Evolutionary conservation across 352 stramenopile species (phyloP), one percentile per base, ranked within the genome.

Genomic region (Pilasporangium apinafurcum): DNA sequence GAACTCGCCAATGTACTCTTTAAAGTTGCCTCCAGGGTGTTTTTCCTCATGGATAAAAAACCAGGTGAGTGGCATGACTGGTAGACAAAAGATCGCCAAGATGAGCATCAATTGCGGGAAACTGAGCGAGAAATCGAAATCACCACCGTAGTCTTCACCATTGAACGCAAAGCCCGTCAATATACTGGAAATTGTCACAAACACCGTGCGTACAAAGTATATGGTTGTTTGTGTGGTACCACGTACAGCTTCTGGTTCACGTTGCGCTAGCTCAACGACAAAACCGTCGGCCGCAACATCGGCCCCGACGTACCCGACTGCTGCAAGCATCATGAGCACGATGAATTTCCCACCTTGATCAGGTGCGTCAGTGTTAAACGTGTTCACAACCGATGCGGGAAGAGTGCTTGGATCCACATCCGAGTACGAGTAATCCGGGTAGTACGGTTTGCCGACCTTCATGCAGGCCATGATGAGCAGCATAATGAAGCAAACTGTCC

Each of bases 391-490:
- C 32, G 44, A 45, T 35, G 16, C 21, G n/a, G 44, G 28, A 29
- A 61, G 33, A 58, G 58, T 24, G 53, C 47, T 22, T 14, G 18
- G 9, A n/a, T n/a, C 12, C n/a, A n/a, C n/a, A n/a, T 61, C 37
- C 14, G 55, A 50, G 37, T 63, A 39, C 13, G 39, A 30, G 2
- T 54, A 26, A 29, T 68, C 44, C 7, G 42, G 53, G 52, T 63
- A 85, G 59, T 82, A 85, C 26, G 72, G 72, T 24, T 59, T 41
- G 8, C 62, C 69, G 4, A 68, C 48, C 1, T 64, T 65, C 22
- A 57, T 61, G 21, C 37, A 44, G 18, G 58, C 65, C 64, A 83
- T 81, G 51, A 53, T 29, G 6, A 83, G n/a, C 14, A 81, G 50
- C 37, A 62, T 68, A 25, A 61, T 6, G n/a, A 76, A 37, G 35